Percentiles rank a stretch among this genome's conserved stretches.
phyloP scores from a whole-genome alignment of 2,329 filamentous ascomycete species.

The Verticillium longisporum region DNA sequence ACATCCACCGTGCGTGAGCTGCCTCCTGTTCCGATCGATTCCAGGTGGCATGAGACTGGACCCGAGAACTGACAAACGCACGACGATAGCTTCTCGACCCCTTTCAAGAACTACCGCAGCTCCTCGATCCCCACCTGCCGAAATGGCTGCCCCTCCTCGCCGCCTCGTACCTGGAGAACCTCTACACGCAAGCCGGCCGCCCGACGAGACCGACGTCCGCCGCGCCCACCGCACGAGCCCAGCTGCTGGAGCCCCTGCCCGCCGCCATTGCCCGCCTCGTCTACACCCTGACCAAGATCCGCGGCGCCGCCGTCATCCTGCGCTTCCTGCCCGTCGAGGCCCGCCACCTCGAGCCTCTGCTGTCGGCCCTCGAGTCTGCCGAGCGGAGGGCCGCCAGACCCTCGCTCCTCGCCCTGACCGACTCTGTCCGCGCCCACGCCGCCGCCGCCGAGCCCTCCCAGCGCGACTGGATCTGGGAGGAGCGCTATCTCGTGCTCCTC shows the following conservation, averaged over 20 bases:
- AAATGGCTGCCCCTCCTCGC: slow-evolving; percentile 68
- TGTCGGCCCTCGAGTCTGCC: slow-evolving; percentile 64
- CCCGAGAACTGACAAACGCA: neutral
- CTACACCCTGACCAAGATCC: slow-evolving; percentile 90
- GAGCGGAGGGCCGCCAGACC: slow-evolving; percentile 21
- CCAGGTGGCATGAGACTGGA: too few species aligned
- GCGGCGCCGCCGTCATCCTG: slow-evolving; percentile 87
- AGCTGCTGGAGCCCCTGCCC: slow-evolving; percentile 49
- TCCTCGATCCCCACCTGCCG: slow-evolving; percentile 79
- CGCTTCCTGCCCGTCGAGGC: slow-evolving; percentile 89
- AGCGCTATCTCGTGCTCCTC: slow-evolving; percentile 77
- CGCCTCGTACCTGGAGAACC: slow-evolving; percentile 65
- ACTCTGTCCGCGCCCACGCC: slow-evolving; percentile 1
- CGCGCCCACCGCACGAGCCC: slow-evolving; percentile 22
- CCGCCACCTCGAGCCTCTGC: slow-evolving; percentile 72
- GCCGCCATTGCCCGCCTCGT: slow-evolving; percentile 71
- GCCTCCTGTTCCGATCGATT: slow-evolving; percentile 1
- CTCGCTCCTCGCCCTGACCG: slow-evolving; percentile 2
- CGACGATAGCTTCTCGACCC: slow-evolving; percentile 58
- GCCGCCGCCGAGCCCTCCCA: neutral
- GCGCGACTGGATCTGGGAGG: slow-evolving; percentile 66
- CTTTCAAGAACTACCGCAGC: slow-evolving; percentile 92
- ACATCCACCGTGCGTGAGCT: slow-evolving; percentile 32
- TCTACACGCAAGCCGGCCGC: slow-evolving; percentile 36
- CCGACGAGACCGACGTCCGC: slow-evolving; percentile 13